These are phyloP conservation scores for Microcyclosporella mali DNA, from an alignment of 2,329 filamentous ascomycete genomes.

Conservation along the genomic window DNA sequence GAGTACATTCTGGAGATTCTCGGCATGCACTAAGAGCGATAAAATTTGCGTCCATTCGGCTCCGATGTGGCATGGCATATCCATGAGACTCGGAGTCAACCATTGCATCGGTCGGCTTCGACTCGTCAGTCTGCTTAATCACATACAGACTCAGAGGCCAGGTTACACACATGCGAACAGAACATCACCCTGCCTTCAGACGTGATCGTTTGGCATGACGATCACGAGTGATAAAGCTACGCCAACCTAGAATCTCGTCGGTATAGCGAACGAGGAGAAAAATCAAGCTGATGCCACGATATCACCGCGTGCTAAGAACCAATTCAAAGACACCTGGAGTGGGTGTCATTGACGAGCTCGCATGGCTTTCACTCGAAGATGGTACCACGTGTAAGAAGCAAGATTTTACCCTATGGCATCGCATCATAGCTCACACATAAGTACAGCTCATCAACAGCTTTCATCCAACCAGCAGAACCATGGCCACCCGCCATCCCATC, in stretches of 20 bases:
- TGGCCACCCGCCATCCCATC: too few species aligned
- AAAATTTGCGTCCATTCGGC: slow-evolving; percentile 59
- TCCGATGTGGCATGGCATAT: slow-evolving; percentile 60
- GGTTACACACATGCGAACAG: slow-evolving; percentile 53
- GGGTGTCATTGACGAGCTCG: slow-evolving; percentile 60
- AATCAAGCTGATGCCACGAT: slow-evolving; percentile 62
- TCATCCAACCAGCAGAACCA: too few species aligned
- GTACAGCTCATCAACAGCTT: too few species aligned
- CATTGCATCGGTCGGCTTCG: slow-evolving; percentile 50
- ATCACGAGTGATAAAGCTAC: slow-evolving; percentile 54
- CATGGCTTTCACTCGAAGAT: slow-evolving; percentile 63
- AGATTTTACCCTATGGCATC: too few species aligned
- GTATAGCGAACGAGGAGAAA: slow-evolving; percentile 48
- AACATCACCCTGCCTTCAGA: slow-evolving; percentile 63
- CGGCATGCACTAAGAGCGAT: slow-evolving; percentile 56
- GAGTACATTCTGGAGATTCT: slow-evolving; percentile 64
- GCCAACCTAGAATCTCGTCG: slow-evolving; percentile 52
- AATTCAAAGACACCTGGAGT: slow-evolving; percentile 47
- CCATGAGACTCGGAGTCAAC: slow-evolving; percentile 58
- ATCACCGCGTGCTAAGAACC: slow-evolving; percentile 58
- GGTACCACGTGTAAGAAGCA: too few species aligned
- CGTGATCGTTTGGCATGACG: slow-evolving; percentile 63
- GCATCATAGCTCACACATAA: too few species aligned
- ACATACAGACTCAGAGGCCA: slow-evolving; percentile 55
- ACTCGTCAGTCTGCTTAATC: slow-evolving; percentile 49